Conservation (phyloP, 208 protist species). For the Trypanosoma boissoni region DNA sequence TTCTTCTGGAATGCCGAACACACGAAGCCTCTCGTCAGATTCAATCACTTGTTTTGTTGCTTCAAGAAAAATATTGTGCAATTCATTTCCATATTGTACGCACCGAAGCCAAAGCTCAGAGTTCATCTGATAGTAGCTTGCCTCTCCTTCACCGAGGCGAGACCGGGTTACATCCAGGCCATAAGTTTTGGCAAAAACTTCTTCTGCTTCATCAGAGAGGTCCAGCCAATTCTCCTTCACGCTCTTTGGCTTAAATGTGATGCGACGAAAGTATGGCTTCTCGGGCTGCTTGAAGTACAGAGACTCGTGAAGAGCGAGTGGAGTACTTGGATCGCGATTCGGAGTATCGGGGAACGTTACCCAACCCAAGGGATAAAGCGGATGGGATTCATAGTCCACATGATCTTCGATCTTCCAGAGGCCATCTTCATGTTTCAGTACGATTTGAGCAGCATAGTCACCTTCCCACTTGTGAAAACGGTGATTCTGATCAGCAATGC, state of each 20-base stretch:
- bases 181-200: conserved; percentile 74
- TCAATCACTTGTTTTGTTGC: conserved; percentile 79
- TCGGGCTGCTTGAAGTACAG: conserved; percentile 46
- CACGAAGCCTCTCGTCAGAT: conserved; percentile 62
- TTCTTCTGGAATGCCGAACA: conserved; percentile 75
- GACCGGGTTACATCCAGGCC: conserved; percentile 72
- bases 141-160: conserved; percentile 46
- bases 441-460: conserved; percentile 52
- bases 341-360: conserved; percentile 73
- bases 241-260: conserved; percentile 48
- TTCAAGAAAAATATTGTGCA: conserved; percentile 84
- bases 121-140: conserved; percentile 84
- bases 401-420: conserved; percentile 72
- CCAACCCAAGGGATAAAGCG: conserved; percentile 67
- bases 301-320: conserved; percentile 53
- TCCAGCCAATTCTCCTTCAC: conserved; percentile 72
- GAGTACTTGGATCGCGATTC: conserved; percentile 46
- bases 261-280: conserved; percentile 52
- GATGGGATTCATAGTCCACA: conserved; percentile 42
- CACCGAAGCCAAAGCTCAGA: conserved; percentile 69
- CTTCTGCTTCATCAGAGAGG: conserved; percentile 65
- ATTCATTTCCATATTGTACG: conserved; percentile 53
- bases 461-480: conserved; percentile 79
- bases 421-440: conserved; percentile 47
- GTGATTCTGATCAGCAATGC: conserved; percentile 85